Base-by-base conservation (phyloP, 139 green algal genomes). In the Chlorella sp. region DNA sequence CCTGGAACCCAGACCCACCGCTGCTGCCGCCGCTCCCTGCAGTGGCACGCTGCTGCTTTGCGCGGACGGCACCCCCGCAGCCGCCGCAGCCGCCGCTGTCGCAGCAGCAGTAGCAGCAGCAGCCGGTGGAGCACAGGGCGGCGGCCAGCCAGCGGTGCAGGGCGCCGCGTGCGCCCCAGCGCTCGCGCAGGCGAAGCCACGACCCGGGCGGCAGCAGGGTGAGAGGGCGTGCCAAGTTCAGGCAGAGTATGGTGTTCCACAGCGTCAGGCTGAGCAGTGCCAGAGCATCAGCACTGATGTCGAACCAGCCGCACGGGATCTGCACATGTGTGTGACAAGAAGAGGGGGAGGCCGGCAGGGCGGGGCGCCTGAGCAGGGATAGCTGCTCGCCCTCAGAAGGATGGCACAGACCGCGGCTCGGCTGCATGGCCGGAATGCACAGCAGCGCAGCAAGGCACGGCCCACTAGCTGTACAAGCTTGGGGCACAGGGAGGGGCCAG, bases 101-200 rank as follows among this genome's bases (percentile, higher is more conserved):
- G 76, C 22, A 34, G 37, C 40, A 64, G 42, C 79, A 85, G 79
- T 68, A 85, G 79, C 79, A 85, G 79, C 79, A 85, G 79, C 79
- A 81, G 75, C 0, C 34, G 75, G 75, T 1, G n/a, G 71, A 78
- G 32, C 71, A 78, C 4, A 53, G 26, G 39, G 78, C 42, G 79
- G 79, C 30, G 48, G 79, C 79, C 30, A 81, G 36, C 75, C 79
- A 85, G 24, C 78, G 39, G 39, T 40, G 30, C 24, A 83, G 0
- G 28, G 30, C 18, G 39, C 79, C 79, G 30, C 48, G 79, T 3
- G 42, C 79, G 9, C 28, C 42, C 42, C 79, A 85, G 24, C 79
- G 79, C 42, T 85, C 42, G 30, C 34, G 12, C 42, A 61, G 21
- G 42, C 79, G 79, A 0, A 14, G 42, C 79, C 53, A 64, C 15